Evolutionary conservation across 768 basidiomycete genomes (phyloP), one percentile per base, ranked within the genome.

Genomic region (Phylloporus sp.): DNA sequence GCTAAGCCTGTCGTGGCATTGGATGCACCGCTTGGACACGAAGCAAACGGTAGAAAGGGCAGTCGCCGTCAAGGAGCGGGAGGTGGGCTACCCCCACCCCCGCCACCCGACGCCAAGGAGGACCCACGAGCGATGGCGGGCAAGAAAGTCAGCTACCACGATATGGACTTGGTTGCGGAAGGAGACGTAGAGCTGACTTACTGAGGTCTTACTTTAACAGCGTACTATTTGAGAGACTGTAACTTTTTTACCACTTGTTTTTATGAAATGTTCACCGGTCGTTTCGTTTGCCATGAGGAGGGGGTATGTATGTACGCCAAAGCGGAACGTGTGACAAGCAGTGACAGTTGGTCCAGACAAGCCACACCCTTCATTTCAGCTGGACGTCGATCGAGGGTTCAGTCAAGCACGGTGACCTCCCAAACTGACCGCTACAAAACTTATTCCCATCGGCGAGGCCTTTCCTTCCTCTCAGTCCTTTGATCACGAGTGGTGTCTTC

Each of bases 101-200:
- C 91, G 15, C 91, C 91, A 12, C 84, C 89, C 49, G 88, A 93
- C 70, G 89, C 85, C 27, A 91, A 90, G 71, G 90, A 93, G 69
- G 95, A 97, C 68, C 95, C 95, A 38, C 78, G 95, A 35, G 91
- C 95, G 26, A 86, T 88, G 28, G 88, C 85, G 29, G 91, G 91
- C 40, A 88, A 85, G 71, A 82, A 90, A 69, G 84, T 97, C 49
- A 93, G 90, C 72, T 97, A 97, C 65, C 86, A 92, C 66, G 95
- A 97, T 71, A 90, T 97, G 85, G 95, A 97, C 74, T 74, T 88
- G 67, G 90, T 92, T 58, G 89, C 91, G 26, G 89, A 89, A 77
- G 86, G 80, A 34, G 85, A 82, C 68, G 80, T 81, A 62, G 82
- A 84, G 64, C 66, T 84, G 61, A 69, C 70, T 27, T 73, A 73